phyloP scores from a whole-genome alignment of 768 basidiomycete genomes.

The Tylopilus vinaceipallidus region DNA sequence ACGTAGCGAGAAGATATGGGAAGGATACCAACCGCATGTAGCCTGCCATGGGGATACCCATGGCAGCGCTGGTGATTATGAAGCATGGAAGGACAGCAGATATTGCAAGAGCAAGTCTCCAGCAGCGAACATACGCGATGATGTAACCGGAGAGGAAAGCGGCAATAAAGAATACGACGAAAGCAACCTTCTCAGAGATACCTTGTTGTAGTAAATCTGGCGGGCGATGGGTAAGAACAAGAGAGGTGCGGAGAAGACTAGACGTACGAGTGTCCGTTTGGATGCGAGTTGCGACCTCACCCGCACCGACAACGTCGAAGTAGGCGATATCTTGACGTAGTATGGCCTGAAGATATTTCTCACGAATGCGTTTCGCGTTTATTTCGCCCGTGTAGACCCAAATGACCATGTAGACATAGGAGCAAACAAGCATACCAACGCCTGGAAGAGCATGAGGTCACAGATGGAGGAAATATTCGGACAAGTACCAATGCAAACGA shows the following conservation, averaged over 20 bases:
- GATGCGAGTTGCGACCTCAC: conserved; percentile 92
- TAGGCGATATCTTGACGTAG: conserved; percentile 86
- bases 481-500: conserved; percentile 62
- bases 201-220: conserved; percentile 88
- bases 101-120: conserved; percentile 84
- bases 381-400: conserved; percentile 80
- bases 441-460: conserved; percentile 39
- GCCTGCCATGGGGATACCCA: conserved; percentile 64
- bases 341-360: conserved; percentile 75
- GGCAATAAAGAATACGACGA: conserved; percentile 59
- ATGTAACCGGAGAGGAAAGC: conserved; percentile 82
- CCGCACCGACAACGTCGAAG: conserved; percentile 90
- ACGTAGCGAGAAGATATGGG: background rate
- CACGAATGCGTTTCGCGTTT: conserved; percentile 80
- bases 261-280: conserved; percentile 79
- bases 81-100: conserved; percentile 85
- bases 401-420: conserved; percentile 66
- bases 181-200: conserved; percentile 86
- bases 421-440: conserved; percentile 70
- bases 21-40: conserved; percentile 58
- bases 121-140: conserved; percentile 63
- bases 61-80: conserved; percentile 63
- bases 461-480: background rate
- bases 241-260: background rate
- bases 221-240: background rate